Evolutionary conservation across 2,329 filamentous ascomycete genomes (phyloP).

Genomic region (Mycosphaerella sp.): DNA sequence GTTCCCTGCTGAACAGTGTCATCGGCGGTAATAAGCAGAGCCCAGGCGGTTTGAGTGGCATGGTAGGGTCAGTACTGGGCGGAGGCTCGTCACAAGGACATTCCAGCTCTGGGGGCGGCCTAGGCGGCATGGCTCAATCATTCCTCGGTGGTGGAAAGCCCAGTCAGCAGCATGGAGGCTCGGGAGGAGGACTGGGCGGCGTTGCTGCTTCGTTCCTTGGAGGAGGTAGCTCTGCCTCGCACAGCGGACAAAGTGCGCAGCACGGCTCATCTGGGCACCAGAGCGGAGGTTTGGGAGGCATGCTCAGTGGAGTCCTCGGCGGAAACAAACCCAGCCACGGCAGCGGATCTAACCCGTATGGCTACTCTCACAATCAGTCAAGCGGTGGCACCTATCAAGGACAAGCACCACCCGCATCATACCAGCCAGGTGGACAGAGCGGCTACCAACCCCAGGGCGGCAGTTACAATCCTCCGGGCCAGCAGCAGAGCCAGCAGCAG

Average conservation of each 20-base stretch:
- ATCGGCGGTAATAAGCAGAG: constrained; percentile 30
- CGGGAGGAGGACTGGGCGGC: constrained; percentile 21
- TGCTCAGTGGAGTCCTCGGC: constrained; percentile 29
- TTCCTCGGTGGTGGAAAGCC: constrained; percentile 29
- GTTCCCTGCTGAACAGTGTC: constrained; percentile 25
- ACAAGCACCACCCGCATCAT: constrained; percentile 33
- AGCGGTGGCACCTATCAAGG: constrained; percentile 33
- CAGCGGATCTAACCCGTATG: constrained; percentile 29
- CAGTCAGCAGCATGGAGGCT: constrained; percentile 17
- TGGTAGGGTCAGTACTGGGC: constrained; percentile 21
- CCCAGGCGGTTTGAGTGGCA: constrained; percentile 21
- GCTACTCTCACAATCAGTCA: constrained; percentile 32
- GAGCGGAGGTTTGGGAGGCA: constrained; percentile 24
- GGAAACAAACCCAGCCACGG: constrained; percentile 29
- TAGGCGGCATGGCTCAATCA: constrained; percentile 29
- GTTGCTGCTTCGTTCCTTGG: constrained; percentile 26
- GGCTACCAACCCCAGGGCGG: constrained; percentile 20
- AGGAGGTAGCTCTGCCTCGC: constrained; percentile 17
- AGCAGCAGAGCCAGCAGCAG: constrained; percentile 18
- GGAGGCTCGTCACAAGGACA: constrained; percentile 18
- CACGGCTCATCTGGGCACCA: constrained; percentile 20
- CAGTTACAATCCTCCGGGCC: constrained; percentile 20
- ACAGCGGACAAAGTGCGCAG: constrained; percentile 20
- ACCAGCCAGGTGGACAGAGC: constrained; percentile 28
- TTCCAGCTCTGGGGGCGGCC: constrained; percentile 17